A percentile compares a stretch with the other conserved stretches of the same genome.
These are phyloP conservation scores for Ophiostoma himal-ulmi DNA, from an alignment of 2,329 filamentous ascomycete genomes.

Conservation along the genomic window DNA sequence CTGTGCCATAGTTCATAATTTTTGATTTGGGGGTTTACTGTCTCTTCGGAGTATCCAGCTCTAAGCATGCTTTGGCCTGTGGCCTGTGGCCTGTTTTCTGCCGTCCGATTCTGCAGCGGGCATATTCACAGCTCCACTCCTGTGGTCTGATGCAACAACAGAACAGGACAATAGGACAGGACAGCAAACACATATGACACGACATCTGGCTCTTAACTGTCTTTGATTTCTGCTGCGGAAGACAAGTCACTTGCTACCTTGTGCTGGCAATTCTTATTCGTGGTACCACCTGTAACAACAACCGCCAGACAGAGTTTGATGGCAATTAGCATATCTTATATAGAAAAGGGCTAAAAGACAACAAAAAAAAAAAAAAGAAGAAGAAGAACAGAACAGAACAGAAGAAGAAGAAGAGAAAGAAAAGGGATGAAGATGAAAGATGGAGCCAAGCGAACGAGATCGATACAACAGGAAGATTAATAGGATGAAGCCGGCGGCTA, in stretches of 20 bases:
- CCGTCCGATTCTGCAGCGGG: background rate
- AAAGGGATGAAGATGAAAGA: background rate
- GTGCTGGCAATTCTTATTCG: background rate
- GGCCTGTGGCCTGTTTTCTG: conserved; percentile 15
- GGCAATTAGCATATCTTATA: background rate
- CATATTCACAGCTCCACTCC: conserved; percentile 16
- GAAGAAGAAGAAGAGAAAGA: too few species aligned
- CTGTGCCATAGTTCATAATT: too few species aligned
- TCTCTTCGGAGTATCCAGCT: conserved; percentile 4
- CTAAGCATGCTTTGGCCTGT: background rate
- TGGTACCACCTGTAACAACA: background rate
- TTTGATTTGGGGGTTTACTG: too few species aligned
- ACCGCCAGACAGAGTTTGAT: background rate
- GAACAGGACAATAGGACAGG: background rate
- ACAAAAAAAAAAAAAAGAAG: too few species aligned
- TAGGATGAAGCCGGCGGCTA: background rate
- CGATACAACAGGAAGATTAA: conserved; percentile 3
- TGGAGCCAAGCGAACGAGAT: background rate
- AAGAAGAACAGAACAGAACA: too few species aligned
- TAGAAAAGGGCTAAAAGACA: too few species aligned
- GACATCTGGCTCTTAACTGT: background rate
- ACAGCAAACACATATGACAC: background rate
- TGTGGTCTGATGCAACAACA: conserved; percentile 16
- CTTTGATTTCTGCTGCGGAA: background rate
- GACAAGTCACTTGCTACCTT: background rate